A percentile compares a stretch with the other conserved stretches of the same genome.
These are phyloP conservation scores for Neurospora cerealis DNA, from an alignment of 495 filamentous ascomycete species.

Conservation along the genomic window DNA sequence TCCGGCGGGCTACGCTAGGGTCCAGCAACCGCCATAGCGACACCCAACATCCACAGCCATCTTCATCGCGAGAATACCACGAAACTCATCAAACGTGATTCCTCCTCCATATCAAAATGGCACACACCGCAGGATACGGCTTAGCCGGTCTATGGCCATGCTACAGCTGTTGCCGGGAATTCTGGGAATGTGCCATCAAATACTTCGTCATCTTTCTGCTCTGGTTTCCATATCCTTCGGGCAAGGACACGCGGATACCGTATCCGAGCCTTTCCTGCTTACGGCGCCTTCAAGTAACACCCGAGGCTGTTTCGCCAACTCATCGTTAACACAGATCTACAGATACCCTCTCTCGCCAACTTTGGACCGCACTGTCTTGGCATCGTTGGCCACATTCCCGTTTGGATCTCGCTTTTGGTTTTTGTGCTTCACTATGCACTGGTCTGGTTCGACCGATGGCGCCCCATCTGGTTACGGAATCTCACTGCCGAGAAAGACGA, in stretches of 20 bases:
- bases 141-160: slow-evolving; percentile 16
- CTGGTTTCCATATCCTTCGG: not conserved
- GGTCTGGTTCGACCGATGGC: slow-evolving; percentile 9
- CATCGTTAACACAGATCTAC: not conserved
- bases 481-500: slow-evolving; percentile 15
- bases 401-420: slow-evolving; percentile 16
- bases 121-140: not conserved
- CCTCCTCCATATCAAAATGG: not conserved
- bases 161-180: slow-evolving; percentile 20
- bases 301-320: not conserved
- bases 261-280: not conserved
- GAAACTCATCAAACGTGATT: not conserved
- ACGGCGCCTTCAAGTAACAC: not conserved
- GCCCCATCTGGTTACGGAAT: slow-evolving; percentile 21
- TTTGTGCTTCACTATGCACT: slow-evolving; percentile 19
- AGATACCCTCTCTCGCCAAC: slow-evolving; percentile 20
- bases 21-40: not conserved
- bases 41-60: not conserved
- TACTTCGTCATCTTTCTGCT: not conserved
- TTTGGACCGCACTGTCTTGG: slow-evolving; percentile 22
- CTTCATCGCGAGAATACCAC: not conserved
- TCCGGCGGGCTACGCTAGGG: not conserved
- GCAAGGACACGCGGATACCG: not conserved
- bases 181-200: slow-evolving; percentile 14
- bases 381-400: slow-evolving; percentile 18